Percentiles rank a stretch among this genome's conserved stretches.
phyloP scores from a whole-genome alignment of 169 alveolate species.

The Babesia ovis region DNA sequence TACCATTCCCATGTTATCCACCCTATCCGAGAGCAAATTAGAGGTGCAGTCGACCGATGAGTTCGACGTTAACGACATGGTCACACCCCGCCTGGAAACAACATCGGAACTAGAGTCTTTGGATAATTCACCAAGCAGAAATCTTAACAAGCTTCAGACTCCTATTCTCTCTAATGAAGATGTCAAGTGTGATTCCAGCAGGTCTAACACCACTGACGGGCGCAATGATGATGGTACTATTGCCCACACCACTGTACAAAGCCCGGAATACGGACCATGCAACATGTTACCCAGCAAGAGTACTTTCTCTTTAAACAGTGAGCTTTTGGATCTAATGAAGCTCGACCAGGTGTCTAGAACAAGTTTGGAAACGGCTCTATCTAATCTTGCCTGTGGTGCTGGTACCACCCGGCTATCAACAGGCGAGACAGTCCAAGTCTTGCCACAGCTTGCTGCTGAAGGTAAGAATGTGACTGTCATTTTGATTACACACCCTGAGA shows the following conservation, averaged over 20 bases:
- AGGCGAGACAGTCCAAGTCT: conserved; percentile 12
- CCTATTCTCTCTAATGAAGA: background rate
- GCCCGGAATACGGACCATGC: conserved; percentile 5
- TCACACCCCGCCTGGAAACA: background rate
- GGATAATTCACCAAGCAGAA: background rate
- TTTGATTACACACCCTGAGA: conserved; percentile 2
- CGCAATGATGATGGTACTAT: background rate
- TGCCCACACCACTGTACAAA: conserved; percentile 7
- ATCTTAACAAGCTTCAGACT: background rate
- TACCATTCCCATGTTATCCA: background rate
- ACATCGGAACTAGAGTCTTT: background rate
- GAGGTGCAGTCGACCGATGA: background rate
- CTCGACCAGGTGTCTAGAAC: conserved; percentile 5
- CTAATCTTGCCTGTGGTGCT: background rate
- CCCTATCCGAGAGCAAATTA: background rate
- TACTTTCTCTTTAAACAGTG: conserved; percentile 2
- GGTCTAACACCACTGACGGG: background rate
- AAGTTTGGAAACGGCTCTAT: conserved; percentile 17
- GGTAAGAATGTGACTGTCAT: conserved; percentile 13
- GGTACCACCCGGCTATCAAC: background rate
- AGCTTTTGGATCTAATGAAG: background rate
- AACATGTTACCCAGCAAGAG: background rate
- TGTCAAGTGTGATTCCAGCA: background rate
- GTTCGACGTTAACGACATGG: background rate
- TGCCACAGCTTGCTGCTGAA: conserved; percentile 2